Conservation (phyloP, 805 yeast species). For the Myxozyma lipomycoides region DNA sequence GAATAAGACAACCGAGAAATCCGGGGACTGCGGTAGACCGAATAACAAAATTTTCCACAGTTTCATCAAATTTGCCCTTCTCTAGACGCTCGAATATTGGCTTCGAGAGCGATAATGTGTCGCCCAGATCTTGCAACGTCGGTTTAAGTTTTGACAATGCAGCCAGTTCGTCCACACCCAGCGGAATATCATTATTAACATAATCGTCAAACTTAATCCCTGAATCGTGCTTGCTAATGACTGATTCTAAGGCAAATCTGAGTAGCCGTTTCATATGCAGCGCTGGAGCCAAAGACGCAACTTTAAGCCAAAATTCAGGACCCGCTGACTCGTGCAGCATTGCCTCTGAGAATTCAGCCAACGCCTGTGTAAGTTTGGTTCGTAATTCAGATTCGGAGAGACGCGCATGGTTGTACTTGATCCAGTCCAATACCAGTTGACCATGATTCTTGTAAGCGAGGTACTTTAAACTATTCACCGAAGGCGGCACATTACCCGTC, state of each 20-base stretch:
- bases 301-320: conserved; percentile 25
- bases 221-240: conserved; percentile 3
- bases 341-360: conserved; percentile 62
- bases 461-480: conserved; percentile 68
- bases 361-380: conserved; percentile 43
- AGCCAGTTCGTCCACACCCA: conserved; percentile 20
- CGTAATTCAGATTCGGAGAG: conserved; percentile 38
- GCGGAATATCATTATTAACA: conserved; percentile 3
- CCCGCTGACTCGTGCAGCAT: conserved; percentile 52
- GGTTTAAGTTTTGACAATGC: conserved; percentile 11
- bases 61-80: conserved; percentile 1
- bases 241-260: conserved; percentile 20
- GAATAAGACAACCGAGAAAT: neutral
- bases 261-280: conserved; percentile 14
- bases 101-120: conserved; percentile 6
- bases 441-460: conserved; percentile 81
- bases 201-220: conserved; percentile 4
- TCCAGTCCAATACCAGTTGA: conserved; percentile 52
- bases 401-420: conserved; percentile 32
- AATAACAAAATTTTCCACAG: neutral
- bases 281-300: conserved; percentile 24
- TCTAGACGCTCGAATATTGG: conserved; percentile 9
- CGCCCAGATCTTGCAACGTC: conserved; percentile 10
- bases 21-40: neutral
- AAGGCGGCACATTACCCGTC: conserved; percentile 49